Conservation (phyloP, 208 protist species). For the Acanthamoeba polyphaga region DNA sequence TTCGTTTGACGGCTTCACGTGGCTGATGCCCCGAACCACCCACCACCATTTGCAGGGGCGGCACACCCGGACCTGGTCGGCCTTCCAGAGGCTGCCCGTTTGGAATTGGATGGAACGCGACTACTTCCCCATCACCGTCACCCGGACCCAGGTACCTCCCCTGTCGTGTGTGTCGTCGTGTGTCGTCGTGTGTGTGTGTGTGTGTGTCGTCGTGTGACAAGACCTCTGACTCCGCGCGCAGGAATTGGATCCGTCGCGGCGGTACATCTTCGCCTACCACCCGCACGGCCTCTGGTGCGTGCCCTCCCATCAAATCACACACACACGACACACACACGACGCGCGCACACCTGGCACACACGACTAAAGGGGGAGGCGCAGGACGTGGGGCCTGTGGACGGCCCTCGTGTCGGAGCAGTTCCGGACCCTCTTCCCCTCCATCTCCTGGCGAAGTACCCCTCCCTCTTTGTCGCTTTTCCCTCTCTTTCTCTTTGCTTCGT, state of each 20-base stretch:
- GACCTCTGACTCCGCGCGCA: background rate
- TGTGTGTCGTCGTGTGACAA: too few species aligned
- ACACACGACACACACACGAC: too few species aligned
- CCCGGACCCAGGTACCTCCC: background rate
- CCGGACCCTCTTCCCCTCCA: background rate
- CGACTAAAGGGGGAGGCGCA: background rate
- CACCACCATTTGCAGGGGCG: background rate
- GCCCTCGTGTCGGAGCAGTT: slow-evolving; percentile 6
- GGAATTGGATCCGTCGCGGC: background rate
- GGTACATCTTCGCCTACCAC: slow-evolving; percentile 20
- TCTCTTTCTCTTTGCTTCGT: background rate
- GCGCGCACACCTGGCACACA: too few species aligned
- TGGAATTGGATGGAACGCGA: background rate
- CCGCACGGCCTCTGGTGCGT: slow-evolving; percentile 4
- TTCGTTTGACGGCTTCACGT: too few species aligned
- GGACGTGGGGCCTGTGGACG: slow-evolving; percentile 10
- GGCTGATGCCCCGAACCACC: too few species aligned
- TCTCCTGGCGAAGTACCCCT: background rate
- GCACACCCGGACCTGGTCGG: background rate
- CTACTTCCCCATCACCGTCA: slow-evolving; percentile 17
- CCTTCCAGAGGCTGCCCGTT: background rate
- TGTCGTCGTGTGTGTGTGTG: too few species aligned
- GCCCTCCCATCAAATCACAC: too few species aligned
- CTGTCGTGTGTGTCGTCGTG: background rate
- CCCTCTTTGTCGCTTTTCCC: background rate